These are phyloP conservation scores for Sherardia arvensis DNA, from an alignment of 257 asterid genomes.

Conservation along the genomic window DNA sequence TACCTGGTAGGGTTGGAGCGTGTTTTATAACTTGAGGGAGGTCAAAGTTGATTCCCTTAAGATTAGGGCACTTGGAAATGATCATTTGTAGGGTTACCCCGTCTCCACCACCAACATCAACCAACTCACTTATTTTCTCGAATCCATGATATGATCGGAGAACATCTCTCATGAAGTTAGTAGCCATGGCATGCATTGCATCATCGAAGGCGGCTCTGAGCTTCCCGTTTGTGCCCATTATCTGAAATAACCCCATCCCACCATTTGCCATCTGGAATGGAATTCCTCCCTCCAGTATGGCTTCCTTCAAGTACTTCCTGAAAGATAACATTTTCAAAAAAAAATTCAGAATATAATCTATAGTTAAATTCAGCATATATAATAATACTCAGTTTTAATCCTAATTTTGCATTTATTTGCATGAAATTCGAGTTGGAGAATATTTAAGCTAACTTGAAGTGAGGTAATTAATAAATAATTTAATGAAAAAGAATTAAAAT, in stretches of 20 bases:
- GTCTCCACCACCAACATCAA: not conserved
- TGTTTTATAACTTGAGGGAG: conserved; percentile 1
- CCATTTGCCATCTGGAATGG: conserved; percentile 7
- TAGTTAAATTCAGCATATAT: too few relatives aligned
- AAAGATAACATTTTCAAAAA: too few relatives aligned
- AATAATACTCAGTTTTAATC: too few relatives aligned
- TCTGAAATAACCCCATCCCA: not conserved
- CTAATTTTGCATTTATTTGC: too few relatives aligned
- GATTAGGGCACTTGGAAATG: not conserved
- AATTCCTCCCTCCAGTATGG: conserved; percentile 2
- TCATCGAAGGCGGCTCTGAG: not conserved
- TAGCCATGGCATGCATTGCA: not conserved
- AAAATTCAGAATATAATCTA: too few relatives aligned
- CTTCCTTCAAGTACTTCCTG: conserved; percentile 3
- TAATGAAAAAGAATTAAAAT: too few relatives aligned
- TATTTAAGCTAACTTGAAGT: too few relatives aligned
- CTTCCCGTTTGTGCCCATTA: not conserved
- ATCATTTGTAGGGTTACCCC: not conserved
- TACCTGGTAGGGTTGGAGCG: not conserved
- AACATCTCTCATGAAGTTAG: not conserved
- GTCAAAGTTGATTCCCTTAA: conserved; percentile 3
- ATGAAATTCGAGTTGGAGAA: too few relatives aligned
- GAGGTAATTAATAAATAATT: too few relatives aligned
- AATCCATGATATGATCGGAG: conserved; percentile 2
- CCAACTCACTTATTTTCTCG: not conserved